phyloP scores from a whole-genome alignment of 352 stramenopile genomes.

The Phytopythium ostracodes region DNA sequence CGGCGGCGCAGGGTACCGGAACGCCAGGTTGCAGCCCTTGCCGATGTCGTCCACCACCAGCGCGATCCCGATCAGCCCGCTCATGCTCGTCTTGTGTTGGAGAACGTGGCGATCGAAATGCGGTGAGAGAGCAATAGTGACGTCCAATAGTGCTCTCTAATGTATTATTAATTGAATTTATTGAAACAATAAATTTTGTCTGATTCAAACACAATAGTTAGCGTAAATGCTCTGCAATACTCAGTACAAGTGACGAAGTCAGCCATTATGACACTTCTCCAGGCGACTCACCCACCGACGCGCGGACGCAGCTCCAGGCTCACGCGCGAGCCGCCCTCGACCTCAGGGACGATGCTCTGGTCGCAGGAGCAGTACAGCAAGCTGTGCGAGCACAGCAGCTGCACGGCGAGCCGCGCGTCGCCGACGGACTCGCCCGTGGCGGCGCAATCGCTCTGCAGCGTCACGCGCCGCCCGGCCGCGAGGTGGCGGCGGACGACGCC shows the following conservation, averaged over 20 bases:
- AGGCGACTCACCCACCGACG: not conserved
- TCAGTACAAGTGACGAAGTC: too few species aligned
- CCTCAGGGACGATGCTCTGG: conserved; percentile 36
- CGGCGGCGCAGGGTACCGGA: conserved; percentile 70
- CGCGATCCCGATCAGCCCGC: conserved; percentile 61
- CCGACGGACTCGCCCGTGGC: not conserved
- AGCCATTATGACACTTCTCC: too few species aligned
- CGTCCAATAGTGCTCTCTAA: too few species aligned
- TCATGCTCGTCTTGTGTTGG: conserved; percentile 11
- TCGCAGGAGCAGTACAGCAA: conserved; percentile 37
- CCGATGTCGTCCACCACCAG: conserved; percentile 88
- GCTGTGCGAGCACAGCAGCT: conserved; percentile 50
- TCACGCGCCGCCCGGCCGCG: conserved; percentile 21
- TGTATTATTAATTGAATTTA: too few species aligned
- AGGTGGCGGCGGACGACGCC: conserved; percentile 31
- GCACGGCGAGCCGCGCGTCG: conserved; percentile 32
- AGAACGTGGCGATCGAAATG: too few species aligned
- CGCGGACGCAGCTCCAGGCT: not conserved
- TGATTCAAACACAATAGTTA: too few species aligned
- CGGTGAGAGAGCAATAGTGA: too few species aligned
- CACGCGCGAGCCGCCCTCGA: not conserved
- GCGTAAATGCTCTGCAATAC: too few species aligned
- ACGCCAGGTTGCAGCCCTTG: conserved; percentile 84
- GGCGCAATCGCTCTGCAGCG: conserved; percentile 16
- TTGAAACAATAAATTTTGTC: too few species aligned